Evolutionary conservation across 306 rosid genomes (phyloP).

Genomic region (Trifolium repens): DNA sequence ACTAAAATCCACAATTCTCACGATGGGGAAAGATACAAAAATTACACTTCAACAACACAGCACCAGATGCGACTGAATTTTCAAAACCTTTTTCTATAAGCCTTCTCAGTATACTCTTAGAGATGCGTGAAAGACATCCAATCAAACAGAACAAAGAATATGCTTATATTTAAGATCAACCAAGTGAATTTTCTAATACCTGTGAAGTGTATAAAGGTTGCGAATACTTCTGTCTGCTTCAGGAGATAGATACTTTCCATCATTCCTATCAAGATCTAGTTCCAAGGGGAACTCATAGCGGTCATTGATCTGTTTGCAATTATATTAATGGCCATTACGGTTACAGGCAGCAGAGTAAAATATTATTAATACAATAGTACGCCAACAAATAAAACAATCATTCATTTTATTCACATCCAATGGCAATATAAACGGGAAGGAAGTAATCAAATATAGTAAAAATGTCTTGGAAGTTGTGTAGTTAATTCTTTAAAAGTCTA

Average conservation of each 20-base stretch:
- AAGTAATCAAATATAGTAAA: no score
- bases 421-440: not conserved
- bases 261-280: slow-evolving; percentile 91
- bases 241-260: slow-evolving; percentile 90
- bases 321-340: slow-evolving; percentile 16
- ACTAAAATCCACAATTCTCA: no score
- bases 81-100: no score
- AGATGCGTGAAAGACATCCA: slow-evolving; percentile 7
- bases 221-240: slow-evolving; percentile 89
- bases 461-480: no score
- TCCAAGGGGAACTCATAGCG: slow-evolving; percentile 95
- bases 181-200: slow-evolving; percentile 52
- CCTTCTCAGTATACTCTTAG: no score
- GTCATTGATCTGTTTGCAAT: slow-evolving; percentile 76
- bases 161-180: slow-evolving; percentile 9
- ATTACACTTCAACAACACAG: no score
- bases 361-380: slow-evolving; percentile 1
- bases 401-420: not conserved
- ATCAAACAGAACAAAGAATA: not conserved
- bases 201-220: slow-evolving; percentile 89
- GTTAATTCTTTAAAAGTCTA: no score
- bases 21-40: no score
- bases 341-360: slow-evolving; percentile 2
- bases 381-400: not conserved
- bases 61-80: no score